Evolutionary conservation across 768 basidiomycete genomes (phyloP).

Genomic region (Hericium coralloides): DNA sequence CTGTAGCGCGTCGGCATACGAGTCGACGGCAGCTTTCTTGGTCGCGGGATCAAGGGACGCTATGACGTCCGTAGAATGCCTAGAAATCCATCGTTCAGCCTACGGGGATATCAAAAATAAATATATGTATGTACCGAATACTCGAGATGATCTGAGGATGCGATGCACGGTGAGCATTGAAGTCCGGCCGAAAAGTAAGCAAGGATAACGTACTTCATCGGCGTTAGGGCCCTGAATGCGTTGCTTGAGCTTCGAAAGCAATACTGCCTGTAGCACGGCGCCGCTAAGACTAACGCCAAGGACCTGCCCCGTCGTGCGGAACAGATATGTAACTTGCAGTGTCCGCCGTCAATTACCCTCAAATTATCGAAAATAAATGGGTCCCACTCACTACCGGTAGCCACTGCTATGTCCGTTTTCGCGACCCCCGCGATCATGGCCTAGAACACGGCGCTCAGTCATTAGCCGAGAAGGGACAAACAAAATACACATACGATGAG

Average conservation of each 20-base stretch:
- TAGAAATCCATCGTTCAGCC: conserved; percentile 18
- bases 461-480: neutral
- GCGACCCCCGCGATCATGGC: conserved; percentile 82
- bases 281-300: conserved; percentile 88
- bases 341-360: neutral
- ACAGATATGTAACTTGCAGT: conserved; percentile 77
- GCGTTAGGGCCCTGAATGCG: conserved; percentile 75
- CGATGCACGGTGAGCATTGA: conserved; percentile 4
- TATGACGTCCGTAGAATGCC: conserved; percentile 69
- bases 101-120: conserved; percentile 2
- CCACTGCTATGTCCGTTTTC: conserved; percentile 78
- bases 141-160: conserved; percentile 55
- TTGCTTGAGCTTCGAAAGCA: conserved; percentile 58
- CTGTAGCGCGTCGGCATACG: conserved; percentile 72
- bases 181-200: conserved; percentile 3
- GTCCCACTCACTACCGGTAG: conserved; percentile 70
- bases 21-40: conserved; percentile 56
- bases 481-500: conserved; percentile 45
- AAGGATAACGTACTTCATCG: conserved; percentile 44
- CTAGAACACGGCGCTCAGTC: conserved; percentile 27
- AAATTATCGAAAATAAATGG: neutral
- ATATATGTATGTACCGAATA: conserved; percentile 41
- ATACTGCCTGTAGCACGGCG: conserved; percentile 72
- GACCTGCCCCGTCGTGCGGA: conserved; percentile 91
- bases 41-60: conserved; percentile 47